Conservation (phyloP, 106 monocot species). For the Cymbidium sinense region DNA sequence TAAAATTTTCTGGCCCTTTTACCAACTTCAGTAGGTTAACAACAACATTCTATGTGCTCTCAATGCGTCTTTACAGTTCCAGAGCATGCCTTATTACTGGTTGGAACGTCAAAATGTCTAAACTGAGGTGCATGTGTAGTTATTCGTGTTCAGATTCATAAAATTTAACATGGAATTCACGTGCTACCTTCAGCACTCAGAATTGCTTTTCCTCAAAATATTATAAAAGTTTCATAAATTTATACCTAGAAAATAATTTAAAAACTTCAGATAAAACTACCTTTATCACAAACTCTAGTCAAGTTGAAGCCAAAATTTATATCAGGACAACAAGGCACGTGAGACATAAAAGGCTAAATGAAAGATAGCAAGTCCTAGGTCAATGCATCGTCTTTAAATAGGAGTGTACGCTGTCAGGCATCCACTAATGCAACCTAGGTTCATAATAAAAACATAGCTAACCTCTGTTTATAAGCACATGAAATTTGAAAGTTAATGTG, state of each 20-base stretch:
- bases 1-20: neutral
- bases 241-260: no score
- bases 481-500: neutral
- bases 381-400: neutral
- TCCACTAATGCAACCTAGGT: neutral
- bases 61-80: neutral
- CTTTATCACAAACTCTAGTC: neutral
- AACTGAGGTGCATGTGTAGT: neutral
- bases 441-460: neutral
- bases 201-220: neutral
- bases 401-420: neutral
- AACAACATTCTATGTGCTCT: neutral
- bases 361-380: neutral
- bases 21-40: neutral
- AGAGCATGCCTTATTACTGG: neutral
- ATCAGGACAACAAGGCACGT: neutral
- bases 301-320: neutral
- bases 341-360: neutral
- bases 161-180: no score
- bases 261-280: neutral
- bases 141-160: neutral
- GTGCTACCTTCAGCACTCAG: no score
- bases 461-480: neutral
- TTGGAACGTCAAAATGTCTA: neutral
- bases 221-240: neutral